phyloP scores from a whole-genome alignment of 345 rosid species.

The Pelargonium nanum region DNA sequence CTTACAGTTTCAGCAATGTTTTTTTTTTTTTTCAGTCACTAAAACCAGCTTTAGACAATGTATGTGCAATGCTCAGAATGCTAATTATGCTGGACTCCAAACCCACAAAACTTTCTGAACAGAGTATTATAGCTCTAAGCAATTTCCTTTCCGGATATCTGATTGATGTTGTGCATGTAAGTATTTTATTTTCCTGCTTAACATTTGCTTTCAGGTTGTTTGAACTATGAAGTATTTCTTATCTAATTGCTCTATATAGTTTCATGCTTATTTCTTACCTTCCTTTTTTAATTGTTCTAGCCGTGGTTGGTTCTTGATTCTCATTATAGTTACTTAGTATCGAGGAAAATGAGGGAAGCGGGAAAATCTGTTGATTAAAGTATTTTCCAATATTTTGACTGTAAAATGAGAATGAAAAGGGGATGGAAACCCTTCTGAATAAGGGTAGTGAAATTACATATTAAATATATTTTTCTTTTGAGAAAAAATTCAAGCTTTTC shows the following conservation, averaged over 20 bases:
- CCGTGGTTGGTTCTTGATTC: too few relatives aligned
- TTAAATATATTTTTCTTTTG: too few relatives aligned
- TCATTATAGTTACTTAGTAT: too few relatives aligned
- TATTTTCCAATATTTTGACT: not conserved
- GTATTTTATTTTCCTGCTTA: constrained; percentile 13
- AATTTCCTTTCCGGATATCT: constrained; percentile 48
- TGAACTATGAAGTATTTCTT: not conserved
- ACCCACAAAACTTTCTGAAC: constrained; percentile 64
- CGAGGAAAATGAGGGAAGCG: too few relatives aligned
- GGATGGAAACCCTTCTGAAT: too few relatives aligned
- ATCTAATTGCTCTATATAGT: not conserved
- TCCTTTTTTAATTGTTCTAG: not conserved
- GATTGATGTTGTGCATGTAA: constrained; percentile 46
- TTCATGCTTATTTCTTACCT: not conserved
- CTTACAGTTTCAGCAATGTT: constrained; percentile 1
- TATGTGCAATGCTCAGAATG: constrained; percentile 60
- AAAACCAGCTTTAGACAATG: constrained; percentile 46
- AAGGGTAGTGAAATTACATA: too few relatives aligned
- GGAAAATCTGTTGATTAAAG: not conserved
- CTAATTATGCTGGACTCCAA: constrained; percentile 47
- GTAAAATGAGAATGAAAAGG: not conserved
- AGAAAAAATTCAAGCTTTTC: not conserved
- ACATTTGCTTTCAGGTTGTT: not conserved
- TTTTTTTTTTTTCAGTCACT: constrained; percentile 28
- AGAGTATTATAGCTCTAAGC: constrained; percentile 35